Evolutionary conservation across 163 green algal genomes (phyloP), one percentile per base, ranked within the genome.

Genomic region (Scenedesmus sp.): DNA sequence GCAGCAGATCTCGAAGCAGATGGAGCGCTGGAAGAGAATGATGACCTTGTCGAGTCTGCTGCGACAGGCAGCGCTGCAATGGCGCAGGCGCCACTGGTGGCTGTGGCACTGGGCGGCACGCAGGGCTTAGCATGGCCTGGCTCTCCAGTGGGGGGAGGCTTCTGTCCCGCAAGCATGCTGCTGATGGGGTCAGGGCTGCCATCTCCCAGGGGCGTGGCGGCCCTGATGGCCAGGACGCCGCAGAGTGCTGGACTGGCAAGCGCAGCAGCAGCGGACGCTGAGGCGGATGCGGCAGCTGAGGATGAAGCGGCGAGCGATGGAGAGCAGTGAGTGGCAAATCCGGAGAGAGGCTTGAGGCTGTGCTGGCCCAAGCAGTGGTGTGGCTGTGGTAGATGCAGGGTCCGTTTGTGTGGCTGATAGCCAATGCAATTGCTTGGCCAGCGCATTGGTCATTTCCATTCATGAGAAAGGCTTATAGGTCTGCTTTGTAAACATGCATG

Each of bases 171-270:
- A 52, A 16, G 74, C 74, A 82, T 56, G 26, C 74, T 52, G 59
- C 57, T 56, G 84, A 88, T 52, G 59, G 10, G 12, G 66, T 76
- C 66, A 76, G 66, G 84, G 70, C 57, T 77, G 26, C 57, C 84
- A 10, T 79, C 57, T 34, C 84, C 84, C 9, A 88, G 84, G 26
- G 84, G 84, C 7, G 59, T 88, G 26, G 84, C 84, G 60, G 59
- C 84, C 23, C 59, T 87, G 55, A 70, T 88, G 84, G 66, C 66
- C 2, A 76, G 66, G 66, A 76, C 66, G 10, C 60, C 55, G 84
- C 57, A 60, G 84, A 16, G 84, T 77, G 84, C 82, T 56, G 55
- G 16, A 12, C 4, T 79, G 84, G 84, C 26, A 55, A 52, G 10
- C n/a, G 59, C 26, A 34, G 66, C 52, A 52, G 59, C 34, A 46